Evolutionary conservation across 2,329 filamentous ascomycete genomes (phyloP), one percentile per base, ranked within the genome.

Genomic region (Colletotrichum truncatum): DNA sequence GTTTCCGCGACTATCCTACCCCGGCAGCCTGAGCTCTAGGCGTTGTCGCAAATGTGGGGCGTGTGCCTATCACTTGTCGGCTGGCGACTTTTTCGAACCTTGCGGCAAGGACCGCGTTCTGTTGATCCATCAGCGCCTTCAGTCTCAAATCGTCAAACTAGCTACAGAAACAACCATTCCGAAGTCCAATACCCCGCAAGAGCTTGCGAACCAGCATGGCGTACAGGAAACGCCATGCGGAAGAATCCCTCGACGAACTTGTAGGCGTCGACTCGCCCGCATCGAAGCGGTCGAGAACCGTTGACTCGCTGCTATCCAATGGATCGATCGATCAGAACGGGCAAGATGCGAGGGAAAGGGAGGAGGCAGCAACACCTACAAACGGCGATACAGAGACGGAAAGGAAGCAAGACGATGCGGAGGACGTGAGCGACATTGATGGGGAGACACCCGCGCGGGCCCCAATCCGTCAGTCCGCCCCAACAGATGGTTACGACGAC

Each of bases 401-500:
- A 66, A 6, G 70, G 70, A 4, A 69, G 68, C 4, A 77, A 30
- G 26, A n/a, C 2, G 4, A 18, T 16, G 76, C 75, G 6, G 79
- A 77, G 2, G 77, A 78, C 6, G 78, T 78, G 6, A 81, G 80
- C 36, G 80, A 81, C 6, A 76, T 79, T 28, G 79, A 79, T n/a
- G 76, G 78, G 6, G 76, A 78, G 25, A 73, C 77, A 32, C 72
- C 75, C 62, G 36, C 72, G 54, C 75, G 76, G 39, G 84, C 80
- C n/a, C 83, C 85, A 18, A 82, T 83, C 70, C 89, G 93, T 69
- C 94, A 97, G 77, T 84, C 84, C 52, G 93, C 91, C 45, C 94
- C 95, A 14, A 88, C 92, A 32, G 92, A 92, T 76, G 95, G 95
- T 67, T 99, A 98, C 82, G 91, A 92, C 73, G 95, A 99, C 77